phyloP scores from a whole-genome alignment of 768 basidiomycete genomes.

The Gyrodon lividus region DNA sequence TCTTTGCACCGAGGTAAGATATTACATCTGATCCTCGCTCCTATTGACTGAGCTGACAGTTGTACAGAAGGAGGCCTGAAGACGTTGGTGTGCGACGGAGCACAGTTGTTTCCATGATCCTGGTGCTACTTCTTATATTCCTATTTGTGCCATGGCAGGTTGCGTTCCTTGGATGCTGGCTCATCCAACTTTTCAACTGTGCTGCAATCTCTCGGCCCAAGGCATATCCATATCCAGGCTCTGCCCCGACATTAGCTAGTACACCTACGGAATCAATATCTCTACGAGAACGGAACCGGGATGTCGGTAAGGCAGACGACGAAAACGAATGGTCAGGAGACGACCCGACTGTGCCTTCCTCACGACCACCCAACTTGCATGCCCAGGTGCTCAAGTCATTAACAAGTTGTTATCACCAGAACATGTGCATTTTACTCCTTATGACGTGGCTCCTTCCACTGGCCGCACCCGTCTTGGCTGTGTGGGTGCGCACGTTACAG shows the following conservation, averaged over 20 bases:
- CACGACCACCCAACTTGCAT: background rate
- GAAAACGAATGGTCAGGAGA: constrained; percentile 13
- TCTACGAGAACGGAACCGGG: constrained; percentile 1
- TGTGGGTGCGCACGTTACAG: constrained; percentile 86
- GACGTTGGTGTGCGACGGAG: constrained; percentile 41
- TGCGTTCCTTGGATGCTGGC: constrained; percentile 80
- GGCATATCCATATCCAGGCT: constrained; percentile 16
- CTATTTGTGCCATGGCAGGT: constrained; percentile 90
- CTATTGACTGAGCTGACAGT: background rate
- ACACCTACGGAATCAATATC: constrained; percentile 29
- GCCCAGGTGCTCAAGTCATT: constrained; percentile 6
- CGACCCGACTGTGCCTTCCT: background rate
- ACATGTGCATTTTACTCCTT: constrained; percentile 63
- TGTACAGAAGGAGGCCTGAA: constrained; percentile 26
- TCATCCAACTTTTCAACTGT: constrained; percentile 74
- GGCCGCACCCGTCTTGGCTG: constrained; percentile 72
- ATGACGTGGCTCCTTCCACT: constrained; percentile 83
- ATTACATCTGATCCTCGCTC: background rate
- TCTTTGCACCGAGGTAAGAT: constrained; percentile 17
- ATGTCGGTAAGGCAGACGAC: background rate
- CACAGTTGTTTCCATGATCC: constrained; percentile 54
- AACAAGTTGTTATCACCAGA: constrained; percentile 44
- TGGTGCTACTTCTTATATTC: constrained; percentile 66
- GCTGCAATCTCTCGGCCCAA: constrained; percentile 29
- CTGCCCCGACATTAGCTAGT: constrained; percentile 24